These are phyloP conservation scores for Tarenaya hassleriana DNA, from an alignment of 345 rosid species.

Conservation along the genomic window DNA sequence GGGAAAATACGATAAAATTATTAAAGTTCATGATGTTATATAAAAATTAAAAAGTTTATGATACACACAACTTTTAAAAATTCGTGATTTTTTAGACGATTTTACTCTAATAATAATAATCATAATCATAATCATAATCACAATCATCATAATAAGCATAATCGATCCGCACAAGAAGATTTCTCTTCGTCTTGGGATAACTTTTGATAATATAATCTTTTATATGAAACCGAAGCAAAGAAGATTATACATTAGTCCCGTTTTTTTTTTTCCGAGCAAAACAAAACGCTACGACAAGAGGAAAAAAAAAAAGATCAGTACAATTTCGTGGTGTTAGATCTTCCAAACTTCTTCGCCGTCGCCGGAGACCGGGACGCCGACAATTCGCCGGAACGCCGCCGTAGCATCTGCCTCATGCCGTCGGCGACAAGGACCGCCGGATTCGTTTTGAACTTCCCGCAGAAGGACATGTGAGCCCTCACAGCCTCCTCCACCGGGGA, in stretches of 20 bases:
- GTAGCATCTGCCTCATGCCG: constrained; percentile 91
- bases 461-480: constrained; percentile 85
- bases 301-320: constrained; percentile 24
- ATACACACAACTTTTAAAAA: too few species aligned
- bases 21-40: too few species aligned
- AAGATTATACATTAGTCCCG: constrained; percentile 24
- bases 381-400: constrained; percentile 71
- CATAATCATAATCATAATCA: too few species aligned
- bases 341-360: constrained; percentile 55
- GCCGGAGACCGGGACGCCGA: constrained; percentile 43
- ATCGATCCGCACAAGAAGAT: too few species aligned
- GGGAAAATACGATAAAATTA: too few species aligned
- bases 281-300: constrained; percentile 2
- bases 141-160: too few species aligned
- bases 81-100: too few species aligned
- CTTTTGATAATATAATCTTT: too few species aligned
- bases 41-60: too few species aligned
- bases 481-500: constrained; percentile 72
- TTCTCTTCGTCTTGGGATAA: too few species aligned
- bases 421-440: constrained; percentile 90
- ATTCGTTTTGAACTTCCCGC: constrained; percentile 73
- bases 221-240: constrained; percentile 5
- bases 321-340: constrained; percentile 52
- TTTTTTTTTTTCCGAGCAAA: constrained; percentile 28
- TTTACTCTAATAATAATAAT: too few species aligned